Conservation (phyloP, 495 filamentous ascomycete species). For the Aspergillus kassunensis region DNA sequence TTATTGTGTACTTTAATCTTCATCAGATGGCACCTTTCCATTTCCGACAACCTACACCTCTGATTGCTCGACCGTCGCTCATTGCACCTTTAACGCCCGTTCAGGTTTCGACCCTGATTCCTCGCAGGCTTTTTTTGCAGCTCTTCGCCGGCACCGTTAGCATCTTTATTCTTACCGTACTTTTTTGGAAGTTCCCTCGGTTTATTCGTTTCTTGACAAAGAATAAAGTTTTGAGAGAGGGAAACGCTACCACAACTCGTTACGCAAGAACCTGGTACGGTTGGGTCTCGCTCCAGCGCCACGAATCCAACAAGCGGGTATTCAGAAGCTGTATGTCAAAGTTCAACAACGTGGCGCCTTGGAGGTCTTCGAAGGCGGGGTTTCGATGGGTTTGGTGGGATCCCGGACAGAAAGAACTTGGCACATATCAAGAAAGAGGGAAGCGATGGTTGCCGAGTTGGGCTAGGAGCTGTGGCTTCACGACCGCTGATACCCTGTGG, state of each 20-base stretch:
- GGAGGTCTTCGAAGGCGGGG: conserved; percentile 33
- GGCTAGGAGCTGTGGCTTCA: conserved; percentile 25
- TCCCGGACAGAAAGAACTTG: conserved; percentile 23
- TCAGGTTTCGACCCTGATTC: conserved; percentile 21
- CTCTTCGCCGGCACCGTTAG: conserved; percentile 37
- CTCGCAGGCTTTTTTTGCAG: conserved; percentile 27
- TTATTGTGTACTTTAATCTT: conserved; percentile 4
- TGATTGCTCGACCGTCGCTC: conserved; percentile 21
- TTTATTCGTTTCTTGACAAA: conserved; percentile 35
- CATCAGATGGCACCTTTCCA: conserved; percentile 33
- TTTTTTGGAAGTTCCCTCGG: conserved; percentile 42
- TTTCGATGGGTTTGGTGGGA: conserved; percentile 46
- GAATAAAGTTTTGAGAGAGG: conserved; percentile 28
- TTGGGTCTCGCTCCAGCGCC: conserved; percentile 34
- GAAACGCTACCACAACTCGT: conserved; percentile 30
- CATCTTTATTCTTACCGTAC: conserved; percentile 36
- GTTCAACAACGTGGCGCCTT: conserved; percentile 27
- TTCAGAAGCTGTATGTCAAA: conserved; percentile 18
- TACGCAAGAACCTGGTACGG: conserved; percentile 47
- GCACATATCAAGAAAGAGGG: conserved; percentile 14
- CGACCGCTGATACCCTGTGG: conserved; percentile 26
- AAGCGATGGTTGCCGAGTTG: conserved; percentile 24
- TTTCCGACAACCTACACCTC: conserved; percentile 29
- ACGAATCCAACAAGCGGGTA: conserved; percentile 28
- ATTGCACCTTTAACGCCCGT: conserved; percentile 14